Conservation (phyloP, 331 rosid species). For the Quercus lobata region DNA sequence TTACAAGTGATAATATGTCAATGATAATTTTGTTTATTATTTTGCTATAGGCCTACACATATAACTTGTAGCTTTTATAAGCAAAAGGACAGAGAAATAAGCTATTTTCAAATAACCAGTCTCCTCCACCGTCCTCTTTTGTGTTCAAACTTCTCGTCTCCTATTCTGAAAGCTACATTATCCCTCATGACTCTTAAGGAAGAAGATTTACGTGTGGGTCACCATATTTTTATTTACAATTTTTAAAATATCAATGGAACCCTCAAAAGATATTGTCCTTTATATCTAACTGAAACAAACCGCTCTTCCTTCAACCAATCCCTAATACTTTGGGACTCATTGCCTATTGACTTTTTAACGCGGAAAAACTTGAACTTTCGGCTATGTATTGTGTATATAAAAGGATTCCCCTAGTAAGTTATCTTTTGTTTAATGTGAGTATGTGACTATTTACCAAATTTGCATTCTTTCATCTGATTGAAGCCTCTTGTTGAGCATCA, state of each 20-base stretch:
- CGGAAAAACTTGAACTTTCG: neutral
- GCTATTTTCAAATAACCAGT: neutral
- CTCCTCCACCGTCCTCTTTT: neutral
- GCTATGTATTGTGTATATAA: too few relatives aligned
- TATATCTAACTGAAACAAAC: neutral
- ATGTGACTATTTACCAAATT: neutral
- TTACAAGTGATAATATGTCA: neutral
- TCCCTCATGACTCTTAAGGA: neutral
- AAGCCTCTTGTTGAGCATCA: neutral
- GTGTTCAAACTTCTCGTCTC: neutral
- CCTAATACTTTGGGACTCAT: neutral
- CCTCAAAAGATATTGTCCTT: neutral
- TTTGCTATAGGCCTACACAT: neutral
- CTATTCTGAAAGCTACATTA: neutral
- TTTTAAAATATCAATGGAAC: neutral
- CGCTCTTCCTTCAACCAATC: neutral
- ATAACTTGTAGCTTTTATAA: neutral
- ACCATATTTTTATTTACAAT: neutral
- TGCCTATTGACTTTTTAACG: neutral
- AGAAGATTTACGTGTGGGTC: neutral
- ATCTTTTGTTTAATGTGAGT: neutral
- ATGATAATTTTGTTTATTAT: too few relatives aligned
- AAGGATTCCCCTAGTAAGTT: neutral
- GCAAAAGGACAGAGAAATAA: too few relatives aligned
- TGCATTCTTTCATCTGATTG: neutral